These are phyloP conservation scores for Meyerozyma elateridarum DNA, from an alignment of 1,139 yeast species.

Conservation along the genomic window DNA sequence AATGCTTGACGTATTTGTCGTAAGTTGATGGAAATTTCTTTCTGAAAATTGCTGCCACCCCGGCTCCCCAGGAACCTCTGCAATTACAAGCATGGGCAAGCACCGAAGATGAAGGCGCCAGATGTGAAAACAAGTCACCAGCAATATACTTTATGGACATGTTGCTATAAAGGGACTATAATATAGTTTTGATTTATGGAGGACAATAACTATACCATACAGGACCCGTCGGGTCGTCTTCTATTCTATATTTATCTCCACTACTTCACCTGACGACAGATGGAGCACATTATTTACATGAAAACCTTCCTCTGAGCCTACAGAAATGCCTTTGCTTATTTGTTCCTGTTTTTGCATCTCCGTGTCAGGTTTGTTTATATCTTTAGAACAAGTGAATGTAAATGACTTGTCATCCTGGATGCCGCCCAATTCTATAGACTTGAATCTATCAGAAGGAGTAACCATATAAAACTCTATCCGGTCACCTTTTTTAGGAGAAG, in stretches of 20 bases:
- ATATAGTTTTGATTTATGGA: neutral
- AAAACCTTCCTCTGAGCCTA: conserved; percentile 48
- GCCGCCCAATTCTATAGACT: conserved; percentile 3
- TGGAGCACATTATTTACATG: conserved; percentile 33
- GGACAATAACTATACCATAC: too few relatives aligned
- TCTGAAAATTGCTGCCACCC: conserved; percentile 58
- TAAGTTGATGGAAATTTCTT: conserved; percentile 49
- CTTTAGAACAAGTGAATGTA: conserved; percentile 12
- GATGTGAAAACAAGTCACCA: conserved; percentile 55
- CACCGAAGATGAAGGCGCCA: conserved; percentile 26
- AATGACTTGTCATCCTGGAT: conserved; percentile 9
- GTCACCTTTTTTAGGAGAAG: conserved; percentile 41
- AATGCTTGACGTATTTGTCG: conserved; percentile 42
- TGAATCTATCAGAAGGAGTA: conserved; percentile 30
- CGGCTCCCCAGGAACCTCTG: conserved; percentile 81
- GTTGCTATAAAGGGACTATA: neutral
- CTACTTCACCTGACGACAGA: conserved; percentile 38
- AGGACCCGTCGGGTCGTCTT: too few relatives aligned
- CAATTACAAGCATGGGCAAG: conserved; percentile 79
- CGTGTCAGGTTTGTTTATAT: neutral
- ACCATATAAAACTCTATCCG: conserved; percentile 45
- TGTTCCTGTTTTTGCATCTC: neutral
- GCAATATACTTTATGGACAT: conserved; percentile 36
- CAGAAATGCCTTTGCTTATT: conserved; percentile 26
- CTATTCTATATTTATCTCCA: neutral